Percentiles rank a stretch among this genome's conserved stretches.
phyloP scores from a whole-genome alignment of 208 protist genomes.

The Angomonas ambiguus region DNA sequence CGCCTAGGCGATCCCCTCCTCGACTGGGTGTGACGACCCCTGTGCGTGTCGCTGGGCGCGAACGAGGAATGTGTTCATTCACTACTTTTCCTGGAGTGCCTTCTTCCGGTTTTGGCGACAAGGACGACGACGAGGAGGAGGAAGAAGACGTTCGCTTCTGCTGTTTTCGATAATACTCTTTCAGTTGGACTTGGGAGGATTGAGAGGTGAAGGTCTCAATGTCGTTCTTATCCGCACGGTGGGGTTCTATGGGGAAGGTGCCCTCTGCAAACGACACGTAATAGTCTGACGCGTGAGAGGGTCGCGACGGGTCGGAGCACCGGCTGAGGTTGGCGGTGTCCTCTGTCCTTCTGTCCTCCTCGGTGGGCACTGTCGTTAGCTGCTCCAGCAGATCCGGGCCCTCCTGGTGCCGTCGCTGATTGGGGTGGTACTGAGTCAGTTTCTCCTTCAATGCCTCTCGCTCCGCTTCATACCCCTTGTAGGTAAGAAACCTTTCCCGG shows the following conservation, averaged over 20 bases:
- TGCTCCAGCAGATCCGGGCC: not conserved
- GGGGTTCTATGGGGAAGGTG: not conserved
- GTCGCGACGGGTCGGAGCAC: too few species aligned
- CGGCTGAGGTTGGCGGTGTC: not conserved
- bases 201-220: not conserved
- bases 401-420: not conserved
- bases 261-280: not conserved
- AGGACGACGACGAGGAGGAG: too few species aligned
- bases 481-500: slow-evolving; percentile 54
- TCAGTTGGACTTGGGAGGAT: not conserved
- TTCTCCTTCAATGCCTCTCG: slow-evolving; percentile 10
- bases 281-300: not conserved
- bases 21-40: not conserved
- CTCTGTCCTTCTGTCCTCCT: not conserved
- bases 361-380: not conserved
- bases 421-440: not conserved
- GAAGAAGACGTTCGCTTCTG: slow-evolving; percentile 2
- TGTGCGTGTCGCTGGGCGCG: not conserved
- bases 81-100: not conserved
- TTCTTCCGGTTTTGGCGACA: too few species aligned
- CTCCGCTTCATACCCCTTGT: slow-evolving; percentile 27
- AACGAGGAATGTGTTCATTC: not conserved
- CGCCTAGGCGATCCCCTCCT: not conserved
- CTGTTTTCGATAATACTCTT: slow-evolving; percentile 1
- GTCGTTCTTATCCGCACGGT: not conserved